These are phyloP conservation scores for Isabelozyma heimii DNA, from an alignment of 805 yeast genomes.

Conservation along the genomic window DNA sequence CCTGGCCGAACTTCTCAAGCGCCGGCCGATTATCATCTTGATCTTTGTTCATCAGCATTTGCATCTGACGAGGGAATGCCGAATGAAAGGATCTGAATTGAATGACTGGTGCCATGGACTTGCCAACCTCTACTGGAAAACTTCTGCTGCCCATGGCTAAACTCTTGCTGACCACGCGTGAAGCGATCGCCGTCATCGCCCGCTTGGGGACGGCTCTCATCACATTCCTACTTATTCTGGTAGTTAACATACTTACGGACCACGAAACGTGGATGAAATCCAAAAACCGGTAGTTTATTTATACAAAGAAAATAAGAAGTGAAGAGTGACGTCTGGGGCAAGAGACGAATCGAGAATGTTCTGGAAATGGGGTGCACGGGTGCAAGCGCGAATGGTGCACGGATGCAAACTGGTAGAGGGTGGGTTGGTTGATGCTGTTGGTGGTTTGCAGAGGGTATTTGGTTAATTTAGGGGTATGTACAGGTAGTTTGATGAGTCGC, in stretches of 20 bases:
- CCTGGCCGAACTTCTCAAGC: conserved; percentile 78
- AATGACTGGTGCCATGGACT: not conserved
- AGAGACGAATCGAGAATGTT: conserved; percentile 2
- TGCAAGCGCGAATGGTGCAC: too few relatives aligned
- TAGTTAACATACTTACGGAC: not conserved
- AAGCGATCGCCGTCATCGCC: too few relatives aligned
- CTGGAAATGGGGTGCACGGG: too few relatives aligned
- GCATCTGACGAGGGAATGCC: conserved; percentile 17
- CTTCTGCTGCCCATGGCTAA: too few relatives aligned
- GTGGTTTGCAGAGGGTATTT: too few relatives aligned
- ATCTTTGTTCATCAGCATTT: conserved; percentile 42
- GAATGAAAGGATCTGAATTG: conserved; percentile 13
- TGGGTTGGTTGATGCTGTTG: too few relatives aligned
- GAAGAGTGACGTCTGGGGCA: not conserved
- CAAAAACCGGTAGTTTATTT: not conserved
- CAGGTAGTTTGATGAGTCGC: too few relatives aligned
- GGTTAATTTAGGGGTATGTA: too few relatives aligned
- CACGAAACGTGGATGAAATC: not conserved
- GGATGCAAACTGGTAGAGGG: too few relatives aligned
- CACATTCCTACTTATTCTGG: not conserved
- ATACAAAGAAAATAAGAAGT: not conserved
- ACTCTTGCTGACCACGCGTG: too few relatives aligned
- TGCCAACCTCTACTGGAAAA: not conserved
- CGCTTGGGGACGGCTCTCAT: not conserved
- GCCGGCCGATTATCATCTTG: conserved; percentile 63